These are phyloP conservation scores for Salix dunnii DNA, from an alignment of 345 rosid species.

Conservation along the genomic window DNA sequence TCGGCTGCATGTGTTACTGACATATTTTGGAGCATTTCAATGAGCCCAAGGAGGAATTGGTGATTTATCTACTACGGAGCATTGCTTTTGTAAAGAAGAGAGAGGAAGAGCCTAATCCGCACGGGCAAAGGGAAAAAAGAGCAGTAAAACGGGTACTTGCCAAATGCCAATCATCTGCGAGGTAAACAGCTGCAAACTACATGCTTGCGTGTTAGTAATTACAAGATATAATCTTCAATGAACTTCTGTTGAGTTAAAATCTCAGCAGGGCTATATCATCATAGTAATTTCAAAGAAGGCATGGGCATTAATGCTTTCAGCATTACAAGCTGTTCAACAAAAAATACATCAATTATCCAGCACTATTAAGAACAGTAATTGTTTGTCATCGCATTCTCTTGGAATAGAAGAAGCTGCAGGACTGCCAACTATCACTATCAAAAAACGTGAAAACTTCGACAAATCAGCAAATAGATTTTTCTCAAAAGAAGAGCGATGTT, in stretches of 20 bases:
- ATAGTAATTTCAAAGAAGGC: not conserved
- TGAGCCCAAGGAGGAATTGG: constrained; percentile 27
- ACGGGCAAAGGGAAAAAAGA: too few relatives aligned
- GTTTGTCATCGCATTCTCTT: too few relatives aligned
- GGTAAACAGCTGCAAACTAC: not conserved
- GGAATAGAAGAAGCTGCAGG: not conserved
- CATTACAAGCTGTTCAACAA: not conserved
- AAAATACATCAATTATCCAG: not conserved
- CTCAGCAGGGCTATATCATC: not conserved
- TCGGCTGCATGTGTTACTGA: constrained; percentile 24
- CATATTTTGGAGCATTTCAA: constrained; percentile 37
- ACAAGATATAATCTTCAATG: not conserved
- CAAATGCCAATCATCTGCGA: not conserved
- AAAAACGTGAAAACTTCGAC: not conserved
- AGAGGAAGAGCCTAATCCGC: not conserved
- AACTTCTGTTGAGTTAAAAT: not conserved
- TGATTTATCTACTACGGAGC: constrained; percentile 20
- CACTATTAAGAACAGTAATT: not conserved
- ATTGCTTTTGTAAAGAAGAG: constrained; percentile 30
- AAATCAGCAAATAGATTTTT: not conserved
- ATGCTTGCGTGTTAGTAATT: not conserved
- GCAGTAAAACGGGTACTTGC: too few relatives aligned
- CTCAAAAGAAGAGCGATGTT: not conserved
- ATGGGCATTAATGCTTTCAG: not conserved
- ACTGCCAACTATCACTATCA: not conserved